Evolutionary conservation across 345 rosid genomes (phyloP).

Genomic region (Streptanthus diversifolius): DNA sequence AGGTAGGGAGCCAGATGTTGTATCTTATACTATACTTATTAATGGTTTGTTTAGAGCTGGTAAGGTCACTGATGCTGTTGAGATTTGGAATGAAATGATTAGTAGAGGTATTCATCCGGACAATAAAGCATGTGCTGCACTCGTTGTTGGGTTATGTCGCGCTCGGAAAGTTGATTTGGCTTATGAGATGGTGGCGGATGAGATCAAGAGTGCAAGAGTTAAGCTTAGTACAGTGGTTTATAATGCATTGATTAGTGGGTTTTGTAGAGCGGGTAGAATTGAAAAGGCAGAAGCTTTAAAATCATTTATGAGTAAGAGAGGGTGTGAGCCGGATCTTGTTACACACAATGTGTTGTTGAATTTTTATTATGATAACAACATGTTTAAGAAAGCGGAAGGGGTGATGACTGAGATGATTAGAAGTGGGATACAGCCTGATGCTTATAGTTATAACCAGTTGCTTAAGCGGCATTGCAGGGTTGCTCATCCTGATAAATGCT

Average conservation of each 20-base stretch:
- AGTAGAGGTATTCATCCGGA: conserved; percentile 60
- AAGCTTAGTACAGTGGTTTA: conserved; percentile 59
- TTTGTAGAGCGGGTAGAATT: conserved; percentile 65
- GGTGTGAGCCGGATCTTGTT: conserved; percentile 68
- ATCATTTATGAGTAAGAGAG: conserved; percentile 68
- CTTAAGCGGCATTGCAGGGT: conserved; percentile 76
- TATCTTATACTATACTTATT: conserved; percentile 69
- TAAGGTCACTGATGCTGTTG: conserved; percentile 50
- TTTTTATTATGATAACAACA: conserved; percentile 56
- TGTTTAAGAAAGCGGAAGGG: conserved; percentile 63
- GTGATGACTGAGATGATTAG: conserved; percentile 64
- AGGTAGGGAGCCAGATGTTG: conserved; percentile 88
- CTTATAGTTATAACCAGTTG: conserved; percentile 76
- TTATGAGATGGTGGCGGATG: conserved; percentile 69
- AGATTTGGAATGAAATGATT: conserved; percentile 68
- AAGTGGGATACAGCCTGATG: conserved; percentile 69
- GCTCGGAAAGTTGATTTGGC: conserved; percentile 85
- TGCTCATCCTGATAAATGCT: conserved; percentile 49
- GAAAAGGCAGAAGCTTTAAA: conserved; percentile 71
- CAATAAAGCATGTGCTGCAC: conserved; percentile 52
- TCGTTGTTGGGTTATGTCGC: conserved; percentile 63
- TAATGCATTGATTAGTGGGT: conserved; percentile 77
- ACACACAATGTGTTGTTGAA: conserved; percentile 76
- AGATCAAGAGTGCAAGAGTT: conserved; percentile 50
- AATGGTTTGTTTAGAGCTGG: conserved; percentile 60